Evolutionary conservation across 2,329 filamentous ascomycete genomes (phyloP).

Genomic region (Basipetospora chlamydospora): DNA sequence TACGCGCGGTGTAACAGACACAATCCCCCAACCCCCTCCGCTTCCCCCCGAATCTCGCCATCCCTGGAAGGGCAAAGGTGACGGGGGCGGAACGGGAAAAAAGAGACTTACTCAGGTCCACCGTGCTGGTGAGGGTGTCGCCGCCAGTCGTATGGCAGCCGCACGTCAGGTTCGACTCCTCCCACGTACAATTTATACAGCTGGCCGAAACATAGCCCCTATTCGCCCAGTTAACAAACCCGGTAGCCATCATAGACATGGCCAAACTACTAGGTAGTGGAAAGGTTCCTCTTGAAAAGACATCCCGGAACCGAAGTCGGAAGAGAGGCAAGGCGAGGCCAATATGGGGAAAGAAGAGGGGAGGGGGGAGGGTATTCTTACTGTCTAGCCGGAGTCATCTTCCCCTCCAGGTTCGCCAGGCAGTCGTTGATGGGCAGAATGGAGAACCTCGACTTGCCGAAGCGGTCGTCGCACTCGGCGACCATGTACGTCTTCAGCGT

Average conservation of each 20-base stretch:
- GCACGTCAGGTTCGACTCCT: constrained; percentile 1
- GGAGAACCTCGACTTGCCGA: neutral
- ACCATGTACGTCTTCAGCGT: constrained; percentile 1
- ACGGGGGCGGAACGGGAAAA: neutral
- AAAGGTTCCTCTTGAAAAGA: neutral
- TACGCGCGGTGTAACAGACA: neutral
- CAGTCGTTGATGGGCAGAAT: constrained; percentile 4
- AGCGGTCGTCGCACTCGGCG: neutral
- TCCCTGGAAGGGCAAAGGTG: too few relatives aligned
- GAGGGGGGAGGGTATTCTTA: neutral
- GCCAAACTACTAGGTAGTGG: neutral
- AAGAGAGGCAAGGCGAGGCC: neutral
- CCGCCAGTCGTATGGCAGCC: neutral
- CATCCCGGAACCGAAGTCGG: neutral
- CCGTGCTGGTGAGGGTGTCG: neutral
- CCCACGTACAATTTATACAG: neutral
- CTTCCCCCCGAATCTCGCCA: neutral
- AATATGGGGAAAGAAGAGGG: neutral
- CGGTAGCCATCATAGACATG: neutral
- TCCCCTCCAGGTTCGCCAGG: constrained; percentile 2
- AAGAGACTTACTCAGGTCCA: constrained; percentile 3
- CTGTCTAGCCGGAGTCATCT: neutral
- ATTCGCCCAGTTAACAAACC: neutral
- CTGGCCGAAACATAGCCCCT: neutral
- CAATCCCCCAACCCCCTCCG: neutral